Evolutionary conservation across 768 basidiomycete species (phyloP), one percentile per base, ranked within the genome.

Genomic region (Suillus hirtellus): DNA sequence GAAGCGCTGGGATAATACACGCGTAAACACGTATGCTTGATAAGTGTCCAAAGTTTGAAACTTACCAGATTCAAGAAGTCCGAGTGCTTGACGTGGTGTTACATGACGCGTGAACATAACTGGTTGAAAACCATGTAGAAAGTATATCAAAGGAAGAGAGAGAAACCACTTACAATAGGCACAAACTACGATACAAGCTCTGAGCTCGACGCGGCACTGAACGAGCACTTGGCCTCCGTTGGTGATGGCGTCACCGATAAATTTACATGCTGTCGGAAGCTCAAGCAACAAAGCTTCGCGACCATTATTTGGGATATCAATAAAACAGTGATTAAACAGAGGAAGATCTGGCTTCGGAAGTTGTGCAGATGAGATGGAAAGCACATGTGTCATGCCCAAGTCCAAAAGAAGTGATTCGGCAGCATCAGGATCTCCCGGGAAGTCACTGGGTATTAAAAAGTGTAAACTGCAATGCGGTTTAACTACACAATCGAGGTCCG

Each of bases 291-390:
- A 72, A 4, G 72, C 77, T 21, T 78, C 81, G 24, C 76, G 76
- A 11, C 73, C 72, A 27, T 71, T 71, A 37, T 79, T 73, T 5
- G 79, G 69, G 4, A 86, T 69, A 44, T 81, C 69, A 24, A 86
- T 71, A 65, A 84, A 82, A 42, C 66, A 73, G 59, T 83, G 79
- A 58, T 77, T 74, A 53, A 79, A 72, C 6, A 19, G 65, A 2
- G 73, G 67, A 43, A 79, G 65, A 34, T 66, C 70, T 40, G 78
- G 68, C 12, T 72, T 70, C 8, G 77, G 73, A 40, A 80, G 67
- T 61, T 79, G 76, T n/a, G 83, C 76, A n/a, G 87, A 86, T 2
- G 83, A 79, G 34, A 88, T 73, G 2, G 84, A 81, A 52, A 89
- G 64, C 15, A 87, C 60, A 67, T 88, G 86, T 0, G 85, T 85